Evolutionary conservation across 495 filamentous ascomycete species (phyloP), one percentile per base, ranked within the genome.

Genomic region (Penicillium flavigenum): DNA sequence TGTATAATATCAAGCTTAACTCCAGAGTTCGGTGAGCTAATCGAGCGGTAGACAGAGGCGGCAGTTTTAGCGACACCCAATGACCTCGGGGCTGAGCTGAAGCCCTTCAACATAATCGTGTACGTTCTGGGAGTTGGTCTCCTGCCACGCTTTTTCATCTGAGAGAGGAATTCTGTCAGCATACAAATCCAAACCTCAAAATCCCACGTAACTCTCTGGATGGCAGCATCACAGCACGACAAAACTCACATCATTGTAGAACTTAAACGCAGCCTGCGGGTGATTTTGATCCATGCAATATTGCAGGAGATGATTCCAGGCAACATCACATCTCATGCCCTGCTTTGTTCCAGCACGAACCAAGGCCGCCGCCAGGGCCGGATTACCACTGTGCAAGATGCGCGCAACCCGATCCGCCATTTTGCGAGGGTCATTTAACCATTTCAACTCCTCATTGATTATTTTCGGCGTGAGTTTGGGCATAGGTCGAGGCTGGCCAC

Each of bases 111-210:
- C 55, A 98, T 86, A 48, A 89, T 86, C 3, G 89, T 92, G 68
- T 88, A 96, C 0, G 93, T 96, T 53, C 81, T 77, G 3, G 82
- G 73, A 66, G 90, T 90, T 0, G 94, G 94, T 26, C 72, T 73
- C 55, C 89, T 84, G 32, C 77, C 85, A 17, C 90, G 81, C 73
- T 97, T 98, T 74, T 98, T 98, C 94, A 98, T 98, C 88, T 95
- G 54, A 16, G 45, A 46, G 55, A 51, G 47, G 27, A 27, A 17
- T 10, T 31, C 17, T 56, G 58, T 64, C 34, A 67, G 56, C 12
- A 60, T 34, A 14, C 24, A 43, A 51, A 16, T 54, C 26, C 48
- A 31, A 48, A 36, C 31, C 17, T 31, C n/a, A 22, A 39, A 22
- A 39, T 12, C 19, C 26, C 12, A 10, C 11, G 16, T 27, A 45